phyloP scores from a whole-genome alignment of 371 early-diverging fungal genomes.

The Parasitella parasitica region DNA sequence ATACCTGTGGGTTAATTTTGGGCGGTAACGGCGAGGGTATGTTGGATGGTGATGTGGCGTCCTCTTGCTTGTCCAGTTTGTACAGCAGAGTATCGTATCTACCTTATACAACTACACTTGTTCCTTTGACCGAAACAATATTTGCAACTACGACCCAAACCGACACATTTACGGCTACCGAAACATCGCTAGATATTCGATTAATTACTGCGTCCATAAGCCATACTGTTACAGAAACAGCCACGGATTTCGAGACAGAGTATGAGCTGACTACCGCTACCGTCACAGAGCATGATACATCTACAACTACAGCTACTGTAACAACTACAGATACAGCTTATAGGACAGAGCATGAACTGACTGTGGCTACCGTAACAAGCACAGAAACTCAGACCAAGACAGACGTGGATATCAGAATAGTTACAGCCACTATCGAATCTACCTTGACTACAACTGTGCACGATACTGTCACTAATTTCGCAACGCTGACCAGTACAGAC shows the following conservation, averaged over 20 bases:
- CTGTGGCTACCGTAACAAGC: neutral
- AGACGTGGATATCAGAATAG: neutral
- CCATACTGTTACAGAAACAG: neutral
- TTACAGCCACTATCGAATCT: neutral
- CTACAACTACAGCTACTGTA: neutral
- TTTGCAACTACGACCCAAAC: neutral
- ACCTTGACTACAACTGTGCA: neutral
- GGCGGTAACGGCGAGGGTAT: neutral
- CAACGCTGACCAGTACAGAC: neutral
- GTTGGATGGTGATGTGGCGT: neutral
- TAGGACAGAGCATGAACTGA: neutral
- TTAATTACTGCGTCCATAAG: neutral
- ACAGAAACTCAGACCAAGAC: neutral
- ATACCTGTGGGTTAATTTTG: neutral
- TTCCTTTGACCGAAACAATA: neutral
- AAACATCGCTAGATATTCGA: neutral
- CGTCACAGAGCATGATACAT: neutral
- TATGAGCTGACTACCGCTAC: neutral
- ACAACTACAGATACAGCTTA: neutral
- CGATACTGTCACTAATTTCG: neutral
- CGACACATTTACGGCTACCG: neutral
- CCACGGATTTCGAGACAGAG: neutral
- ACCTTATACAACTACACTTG: neutral
- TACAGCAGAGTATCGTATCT: neutral
- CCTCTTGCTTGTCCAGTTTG: neutral